phyloP scores from a whole-genome alignment of 139 green algal genomes.

The Asterochloris erici region DNA sequence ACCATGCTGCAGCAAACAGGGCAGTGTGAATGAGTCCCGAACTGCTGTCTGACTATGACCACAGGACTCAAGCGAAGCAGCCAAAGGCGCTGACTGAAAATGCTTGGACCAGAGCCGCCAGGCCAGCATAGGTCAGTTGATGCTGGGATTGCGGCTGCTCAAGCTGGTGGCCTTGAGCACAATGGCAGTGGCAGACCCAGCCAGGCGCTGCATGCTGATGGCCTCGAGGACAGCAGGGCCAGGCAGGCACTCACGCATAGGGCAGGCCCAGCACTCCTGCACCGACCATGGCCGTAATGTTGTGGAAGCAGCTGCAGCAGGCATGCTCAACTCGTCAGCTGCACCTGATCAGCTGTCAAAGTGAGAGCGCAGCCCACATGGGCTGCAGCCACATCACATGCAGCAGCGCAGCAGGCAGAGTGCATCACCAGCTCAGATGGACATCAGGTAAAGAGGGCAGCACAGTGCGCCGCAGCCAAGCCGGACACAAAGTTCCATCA shows the following conservation, averaged over 20 bases:
- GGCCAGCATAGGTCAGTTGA: neutral
- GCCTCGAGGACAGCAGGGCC: neutral
- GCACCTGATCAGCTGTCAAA: neutral
- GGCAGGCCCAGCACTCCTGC: constrained; percentile 50
- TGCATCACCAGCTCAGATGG: neutral
- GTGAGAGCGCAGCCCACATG: neutral
- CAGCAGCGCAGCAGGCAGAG: neutral
- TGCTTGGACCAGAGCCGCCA: neutral
- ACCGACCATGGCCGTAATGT: constrained; percentile 31
- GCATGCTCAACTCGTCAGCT: neutral
- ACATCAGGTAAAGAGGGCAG: neutral
- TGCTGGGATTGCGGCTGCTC: neutral
- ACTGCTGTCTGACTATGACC: neutral
- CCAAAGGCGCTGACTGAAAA: neutral
- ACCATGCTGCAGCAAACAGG: constrained; percentile 37
- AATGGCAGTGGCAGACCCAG: neutral
- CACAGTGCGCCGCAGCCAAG: no score
- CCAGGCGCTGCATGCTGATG: neutral
- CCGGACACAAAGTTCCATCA: neutral
- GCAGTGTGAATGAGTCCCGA: neutral
- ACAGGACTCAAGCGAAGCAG: neutral
- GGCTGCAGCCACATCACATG: neutral
- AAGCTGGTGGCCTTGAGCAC: neutral
- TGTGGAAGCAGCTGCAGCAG: constrained; percentile 11
- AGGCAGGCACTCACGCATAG: neutral